Conservation (phyloP, 768 basidiomycete species). For the Naematelia encephala region DNA sequence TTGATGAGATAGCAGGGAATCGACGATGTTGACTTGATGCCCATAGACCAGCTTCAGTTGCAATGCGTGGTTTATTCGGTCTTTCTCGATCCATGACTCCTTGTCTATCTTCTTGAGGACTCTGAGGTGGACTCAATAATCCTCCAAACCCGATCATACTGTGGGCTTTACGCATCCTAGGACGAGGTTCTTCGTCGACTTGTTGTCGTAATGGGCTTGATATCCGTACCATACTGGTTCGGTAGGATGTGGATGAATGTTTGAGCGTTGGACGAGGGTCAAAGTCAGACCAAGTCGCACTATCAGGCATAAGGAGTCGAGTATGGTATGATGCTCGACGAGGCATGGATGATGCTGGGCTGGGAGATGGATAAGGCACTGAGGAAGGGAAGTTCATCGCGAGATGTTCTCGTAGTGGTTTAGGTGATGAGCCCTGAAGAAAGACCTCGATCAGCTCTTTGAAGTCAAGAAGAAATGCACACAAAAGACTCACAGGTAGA, state of each 20-base stretch:
- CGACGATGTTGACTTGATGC: conserved; percentile 16
- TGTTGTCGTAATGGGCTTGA: conserved; percentile 45
- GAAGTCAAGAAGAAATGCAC: not conserved
- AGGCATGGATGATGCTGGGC: conserved; percentile 17
- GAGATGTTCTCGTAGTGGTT: conserved; percentile 45
- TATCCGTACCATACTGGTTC: conserved; percentile 34
- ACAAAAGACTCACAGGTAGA: conserved; percentile 31
- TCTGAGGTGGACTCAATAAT: conserved; percentile 30
- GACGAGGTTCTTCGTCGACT: conserved; percentile 37
- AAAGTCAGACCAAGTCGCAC: conserved; percentile 8
- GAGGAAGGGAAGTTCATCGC: conserved; percentile 42
- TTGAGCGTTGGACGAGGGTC: conserved; percentile 18
- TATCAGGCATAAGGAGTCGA: conserved; percentile 12
- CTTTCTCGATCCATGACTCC: conserved; percentile 27
- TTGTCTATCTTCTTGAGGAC: conserved; percentile 13
- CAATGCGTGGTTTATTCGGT: conserved; percentile 12
- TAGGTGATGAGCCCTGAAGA: conserved; percentile 24
- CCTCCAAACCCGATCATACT: conserved; percentile 32
- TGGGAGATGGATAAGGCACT: conserved; percentile 17
- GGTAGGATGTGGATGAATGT: conserved; percentile 22
- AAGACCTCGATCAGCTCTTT: not conserved
- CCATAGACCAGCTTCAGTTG: conserved; percentile 13
- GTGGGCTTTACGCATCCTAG: conserved; percentile 9
- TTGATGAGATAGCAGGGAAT: not conserved
- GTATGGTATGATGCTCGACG: conserved; percentile 28